phyloP scores from a whole-genome alignment of 495 filamentous ascomycete species.

The Amorphotheca resinae region DNA sequence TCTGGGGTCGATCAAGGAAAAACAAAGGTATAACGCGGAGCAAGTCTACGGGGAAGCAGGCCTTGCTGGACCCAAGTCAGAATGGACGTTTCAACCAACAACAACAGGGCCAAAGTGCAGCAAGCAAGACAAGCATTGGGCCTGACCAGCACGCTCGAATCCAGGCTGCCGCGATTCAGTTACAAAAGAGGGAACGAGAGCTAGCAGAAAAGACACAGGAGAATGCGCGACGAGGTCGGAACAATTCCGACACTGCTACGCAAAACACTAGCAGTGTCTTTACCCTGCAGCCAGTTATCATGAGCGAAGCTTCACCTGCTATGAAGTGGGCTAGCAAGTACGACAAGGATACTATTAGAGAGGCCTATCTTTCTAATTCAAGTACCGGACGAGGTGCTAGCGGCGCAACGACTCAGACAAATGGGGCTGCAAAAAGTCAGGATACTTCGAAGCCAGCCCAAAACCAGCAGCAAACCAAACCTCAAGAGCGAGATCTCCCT shows the following conservation, averaged over 20 bases:
- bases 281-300: conserved; percentile 73
- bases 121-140: conserved; percentile 80
- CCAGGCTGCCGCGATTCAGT: conserved; percentile 71
- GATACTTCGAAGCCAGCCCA: conserved; percentile 15
- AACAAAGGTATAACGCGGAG: conserved; percentile 50
- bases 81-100: conserved; percentile 8
- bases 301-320: conserved; percentile 80
- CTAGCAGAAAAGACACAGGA: conserved; percentile 33
- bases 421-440: conserved; percentile 20
- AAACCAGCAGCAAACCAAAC: conserved; percentile 5
- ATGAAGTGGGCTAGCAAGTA: conserved; percentile 93
- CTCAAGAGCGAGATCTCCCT: conserved; percentile 15
- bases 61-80: conserved; percentile 26
- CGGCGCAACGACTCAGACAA: conserved; percentile 21
- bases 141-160: conserved; percentile 89
- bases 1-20: conserved; percentile 74
- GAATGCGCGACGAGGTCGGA: conserved; percentile 34
- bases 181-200: conserved; percentile 58
- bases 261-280: conserved; percentile 85
- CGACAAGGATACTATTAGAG: conserved; percentile 72
- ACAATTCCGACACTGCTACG: conserved; percentile 40
- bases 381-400: conserved; percentile 51
- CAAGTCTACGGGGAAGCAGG: conserved; percentile 45
- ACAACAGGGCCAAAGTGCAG: conserved; percentile 31
- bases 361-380: conserved; percentile 63